Evolutionary conservation across 2,329 filamentous ascomycete species (phyloP).

Genomic region (Macrophomina pseudophaseolina): DNA sequence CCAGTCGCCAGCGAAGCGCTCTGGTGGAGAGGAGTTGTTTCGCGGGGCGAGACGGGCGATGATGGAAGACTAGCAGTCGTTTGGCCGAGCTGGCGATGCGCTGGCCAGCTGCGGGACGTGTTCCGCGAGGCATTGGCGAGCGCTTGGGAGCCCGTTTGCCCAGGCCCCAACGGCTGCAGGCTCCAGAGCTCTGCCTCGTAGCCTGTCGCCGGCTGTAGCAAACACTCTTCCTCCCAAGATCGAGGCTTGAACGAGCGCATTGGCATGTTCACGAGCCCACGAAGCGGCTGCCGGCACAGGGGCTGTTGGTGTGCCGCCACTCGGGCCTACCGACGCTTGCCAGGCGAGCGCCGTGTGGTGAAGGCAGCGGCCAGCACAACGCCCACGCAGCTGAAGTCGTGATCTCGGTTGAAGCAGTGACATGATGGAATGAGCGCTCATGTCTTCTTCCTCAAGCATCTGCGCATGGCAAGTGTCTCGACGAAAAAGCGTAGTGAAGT

Average conservation of each 20-base stretch:
- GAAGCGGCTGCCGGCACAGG: background rate
- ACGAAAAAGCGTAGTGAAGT: slow-evolving; percentile 11
- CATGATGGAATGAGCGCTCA: too few species aligned
- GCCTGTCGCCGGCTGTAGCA: background rate
- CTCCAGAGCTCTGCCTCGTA: background rate
- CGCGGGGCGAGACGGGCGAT: background rate
- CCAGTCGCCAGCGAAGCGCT: slow-evolving; percentile 17
- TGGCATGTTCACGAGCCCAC: background rate
- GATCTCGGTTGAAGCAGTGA: too few species aligned
- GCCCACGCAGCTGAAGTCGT: too few species aligned
- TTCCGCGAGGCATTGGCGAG: background rate
- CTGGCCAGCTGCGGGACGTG: background rate
- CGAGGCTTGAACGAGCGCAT: background rate
- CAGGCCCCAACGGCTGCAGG: background rate
- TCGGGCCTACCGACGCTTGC: too few species aligned
- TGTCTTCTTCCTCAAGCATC: slow-evolving; percentile 20
- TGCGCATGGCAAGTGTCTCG: slow-evolving; percentile 14
- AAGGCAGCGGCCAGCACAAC: background rate
- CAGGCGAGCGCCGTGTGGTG: too few species aligned
- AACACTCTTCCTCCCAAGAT: background rate
- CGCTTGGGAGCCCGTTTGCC: background rate
- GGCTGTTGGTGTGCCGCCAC: background rate
- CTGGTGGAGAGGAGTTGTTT: slow-evolving; percentile 8
- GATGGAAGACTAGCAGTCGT: background rate
- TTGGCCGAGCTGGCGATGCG: background rate